Evolutionary conservation across 73 alveolate genomes (phyloP), one percentile per base, ranked within the genome.

Genomic region (Diophrys sp.): DNA sequence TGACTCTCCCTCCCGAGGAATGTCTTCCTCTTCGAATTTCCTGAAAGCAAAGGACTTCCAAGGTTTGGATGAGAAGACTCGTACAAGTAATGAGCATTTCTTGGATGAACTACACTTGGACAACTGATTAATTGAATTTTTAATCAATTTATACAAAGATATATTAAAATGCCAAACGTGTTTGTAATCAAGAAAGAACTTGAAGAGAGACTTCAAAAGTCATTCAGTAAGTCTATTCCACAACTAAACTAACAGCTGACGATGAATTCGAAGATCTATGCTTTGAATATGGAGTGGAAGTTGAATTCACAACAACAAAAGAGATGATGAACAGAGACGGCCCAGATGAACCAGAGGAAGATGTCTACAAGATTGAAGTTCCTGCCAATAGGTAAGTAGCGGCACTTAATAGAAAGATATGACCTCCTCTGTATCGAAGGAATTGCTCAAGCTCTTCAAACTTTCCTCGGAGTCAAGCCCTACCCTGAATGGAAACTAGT

Each of bases 371-470:
- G 83, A 83, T 95, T n/a, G 99, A 95, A 83, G 98, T 95, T 0
- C 94, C 97, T 23, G 99, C 99, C 14, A 95, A 95, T 77, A 67
- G 91, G 75, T 74, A 33, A 1, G 73, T 29, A 14, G 1, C 62
- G 25, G 29, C 27, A 28, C 1, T 29, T 53, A 25, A 34, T 74
- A 31, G 24, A 68, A 44, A 82, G 99, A 34, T 96, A 96, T 75
- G 99, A 96, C 69, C 82, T 96, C 29, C 92, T 96, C 31, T 95
- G 99, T 80, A 73, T 94, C 33, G 99, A 96, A 84, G 99, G 99
- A 29, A 78, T 95, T 71, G 93, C 97, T 57, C 82, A 82, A 28
- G 97, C 96, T 1, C 66, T 92, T 27, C 77, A 87, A 56, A 81
- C 84, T 30, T 95, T 81, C 54, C 77, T 95, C 54, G 93, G 91